Base-by-base conservation (phyloP, 495 filamentous ascomycete species). In the Penicillium verhagenii region DNA sequence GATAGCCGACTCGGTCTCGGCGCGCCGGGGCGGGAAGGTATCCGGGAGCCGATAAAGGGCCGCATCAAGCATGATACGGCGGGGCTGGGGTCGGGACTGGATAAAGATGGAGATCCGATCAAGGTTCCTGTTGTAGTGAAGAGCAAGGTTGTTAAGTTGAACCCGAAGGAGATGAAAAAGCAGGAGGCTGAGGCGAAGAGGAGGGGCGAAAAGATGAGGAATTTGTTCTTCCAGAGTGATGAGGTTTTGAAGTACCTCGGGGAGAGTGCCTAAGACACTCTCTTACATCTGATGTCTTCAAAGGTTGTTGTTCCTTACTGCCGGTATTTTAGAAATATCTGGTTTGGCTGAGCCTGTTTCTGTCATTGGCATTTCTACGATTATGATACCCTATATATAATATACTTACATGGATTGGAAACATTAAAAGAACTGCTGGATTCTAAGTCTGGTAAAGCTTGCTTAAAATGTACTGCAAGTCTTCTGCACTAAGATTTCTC, bases 1-100 rank as follows among this genome's bases (percentile, higher is more conserved):
- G 92, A 97, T 70, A 79, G 82, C 31, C 72, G 90, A 20, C 61
- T 72, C 6, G 92, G 92, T 0, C 78, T 97, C 0, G 92, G 92
- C 0, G 78, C 78, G 18, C 56, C 66, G 1, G 86, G 88, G 1
- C 71, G 74, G 6, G 82, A 92, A 64, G 93, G 92, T 3, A 87
- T 89, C 25, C 74, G 82, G 45, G 84, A 81, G 57, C 93, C 92
- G 0, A 69, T 97, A 54, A 93, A 92, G 60, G 72, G 80, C 6
- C 84, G 80, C 52, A 70, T 79, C 33, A 96, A 96, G 70, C 79
- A 83, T 54, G 85, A 92, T 67, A 90, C 81, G 11, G 72, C 86
- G 18, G 92, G 91, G 0, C 67, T 97, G 40, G 91, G 91, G 1
- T 66, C 75, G 18, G 66, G 63, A 4, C 38, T 62, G 39, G 65